Evolutionary conservation across 306 rosid genomes (phyloP).

Genomic region (Inga oerstediana): DNA sequence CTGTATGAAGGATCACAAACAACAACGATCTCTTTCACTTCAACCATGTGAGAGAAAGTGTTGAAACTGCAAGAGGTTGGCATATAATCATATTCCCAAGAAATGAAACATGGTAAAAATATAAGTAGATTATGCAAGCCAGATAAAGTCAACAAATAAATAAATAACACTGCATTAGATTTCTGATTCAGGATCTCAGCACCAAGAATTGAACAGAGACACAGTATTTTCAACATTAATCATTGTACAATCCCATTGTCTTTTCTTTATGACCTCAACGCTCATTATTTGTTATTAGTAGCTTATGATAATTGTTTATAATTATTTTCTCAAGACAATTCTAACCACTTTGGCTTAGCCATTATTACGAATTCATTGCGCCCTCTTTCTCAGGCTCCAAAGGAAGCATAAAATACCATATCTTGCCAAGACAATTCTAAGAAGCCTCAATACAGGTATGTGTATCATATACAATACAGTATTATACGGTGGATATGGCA

Average conservation of each 20-base stretch:
- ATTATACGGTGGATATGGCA: not conserved
- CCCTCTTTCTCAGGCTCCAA: not conserved
- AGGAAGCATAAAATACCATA: not conserved
- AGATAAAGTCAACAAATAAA: constrained; percentile 6
- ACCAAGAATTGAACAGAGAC: constrained; percentile 9
- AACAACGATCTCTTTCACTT: constrained; percentile 86
- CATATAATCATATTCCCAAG: constrained; percentile 24
- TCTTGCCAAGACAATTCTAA: not conserved
- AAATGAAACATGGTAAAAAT: constrained; percentile 6
- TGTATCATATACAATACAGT: not conserved
- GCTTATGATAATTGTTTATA: not conserved
- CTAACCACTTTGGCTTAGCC: not conserved
- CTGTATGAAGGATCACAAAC: constrained; percentile 96
- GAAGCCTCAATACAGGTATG: not conserved
- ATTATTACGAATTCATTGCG: not conserved
- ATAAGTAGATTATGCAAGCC: not conserved
- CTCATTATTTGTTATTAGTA: not conserved
- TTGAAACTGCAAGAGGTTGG: constrained; percentile 63
- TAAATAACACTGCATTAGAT: not conserved
- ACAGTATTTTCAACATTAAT: not conserved
- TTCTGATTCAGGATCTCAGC: not conserved
- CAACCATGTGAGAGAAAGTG: constrained; percentile 66
- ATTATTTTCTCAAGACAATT: not conserved
- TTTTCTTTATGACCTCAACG: not conserved
- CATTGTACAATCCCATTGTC: not conserved